Conservation (phyloP, 495 filamentous ascomycete genomes). For the Daldinia decipiens region DNA sequence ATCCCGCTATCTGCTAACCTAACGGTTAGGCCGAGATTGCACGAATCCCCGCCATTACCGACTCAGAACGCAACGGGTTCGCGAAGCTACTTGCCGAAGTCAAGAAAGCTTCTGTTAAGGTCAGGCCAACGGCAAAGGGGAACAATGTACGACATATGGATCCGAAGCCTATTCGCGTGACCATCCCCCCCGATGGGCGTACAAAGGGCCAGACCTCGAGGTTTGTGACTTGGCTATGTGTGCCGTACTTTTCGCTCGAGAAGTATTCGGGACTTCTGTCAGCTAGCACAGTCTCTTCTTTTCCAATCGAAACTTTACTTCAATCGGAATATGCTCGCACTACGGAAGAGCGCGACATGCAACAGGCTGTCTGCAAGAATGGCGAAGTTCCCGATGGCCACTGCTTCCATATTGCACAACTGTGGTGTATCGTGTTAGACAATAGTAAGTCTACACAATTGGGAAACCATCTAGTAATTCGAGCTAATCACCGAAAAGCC, state of each 20-base stretch:
- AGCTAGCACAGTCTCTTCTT: slow-evolving; percentile 38
- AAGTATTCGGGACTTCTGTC: slow-evolving; percentile 47
- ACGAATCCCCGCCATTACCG: slow-evolving; percentile 38
- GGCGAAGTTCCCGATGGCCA: slow-evolving; percentile 33
- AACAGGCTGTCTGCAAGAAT: slow-evolving; percentile 52
- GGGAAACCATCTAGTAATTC: neutral
- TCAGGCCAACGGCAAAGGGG: slow-evolving; percentile 41
- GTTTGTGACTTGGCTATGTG: slow-evolving; percentile 49
- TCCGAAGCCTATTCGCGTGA: slow-evolving; percentile 44
- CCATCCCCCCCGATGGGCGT: slow-evolving; percentile 36
- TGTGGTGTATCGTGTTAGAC: slow-evolving; percentile 53
- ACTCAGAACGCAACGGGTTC: slow-evolving; percentile 40
- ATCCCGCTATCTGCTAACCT: neutral
- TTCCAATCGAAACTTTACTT: slow-evolving; percentile 50
- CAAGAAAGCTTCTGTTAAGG: slow-evolving; percentile 44
- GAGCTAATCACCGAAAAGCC: slow-evolving; percentile 29
- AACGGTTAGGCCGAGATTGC: slow-evolving; percentile 34
- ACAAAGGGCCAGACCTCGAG: slow-evolving; percentile 34
- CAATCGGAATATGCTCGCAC: slow-evolving; percentile 50
- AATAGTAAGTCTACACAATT: slow-evolving; percentile 42
- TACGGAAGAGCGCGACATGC: slow-evolving; percentile 50
- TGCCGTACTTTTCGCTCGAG: slow-evolving; percentile 55
- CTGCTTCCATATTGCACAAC: slow-evolving; percentile 56
- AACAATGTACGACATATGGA: slow-evolving; percentile 46
- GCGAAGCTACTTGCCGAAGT: slow-evolving; percentile 39